Conservation (phyloP, 2,329 filamentous ascomycete genomes). For the Xylariales sp. region DNA sequence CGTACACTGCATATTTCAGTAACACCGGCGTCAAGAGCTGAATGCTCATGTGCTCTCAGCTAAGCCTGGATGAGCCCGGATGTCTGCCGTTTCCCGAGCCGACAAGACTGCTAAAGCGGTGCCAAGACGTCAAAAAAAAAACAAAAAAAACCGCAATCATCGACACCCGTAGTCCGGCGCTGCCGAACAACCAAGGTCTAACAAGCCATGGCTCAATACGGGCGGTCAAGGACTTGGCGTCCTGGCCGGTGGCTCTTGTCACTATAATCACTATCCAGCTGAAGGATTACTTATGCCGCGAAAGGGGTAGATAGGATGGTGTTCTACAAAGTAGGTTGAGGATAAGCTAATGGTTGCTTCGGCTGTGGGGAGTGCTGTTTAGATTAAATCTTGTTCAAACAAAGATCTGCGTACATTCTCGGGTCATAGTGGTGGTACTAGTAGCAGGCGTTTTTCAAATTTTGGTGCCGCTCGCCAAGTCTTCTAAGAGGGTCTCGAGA, state of each 20-base stretch:
- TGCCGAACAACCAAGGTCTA: not conserved
- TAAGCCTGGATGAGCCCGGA: not conserved
- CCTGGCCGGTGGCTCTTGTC: not conserved
- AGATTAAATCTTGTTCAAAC: not conserved
- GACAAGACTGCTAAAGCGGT: constrained; percentile 5
- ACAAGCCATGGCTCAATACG: not conserved
- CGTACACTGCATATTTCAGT: not conserved
- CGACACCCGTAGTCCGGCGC: no score
- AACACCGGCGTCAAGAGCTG: not conserved
- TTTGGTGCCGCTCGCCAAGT: constrained; percentile 6
- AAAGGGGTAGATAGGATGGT: not conserved
- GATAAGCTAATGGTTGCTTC: not conserved
- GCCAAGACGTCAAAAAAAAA: constrained; percentile 2
- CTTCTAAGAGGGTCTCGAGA: not conserved
- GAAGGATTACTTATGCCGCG: not conserved
- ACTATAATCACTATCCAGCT: not conserved
- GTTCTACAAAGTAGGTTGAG: not conserved
- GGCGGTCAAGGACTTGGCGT: constrained; percentile 1
- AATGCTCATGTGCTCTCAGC: not conserved
- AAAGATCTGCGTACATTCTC: not conserved
- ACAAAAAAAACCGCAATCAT: not conserved
- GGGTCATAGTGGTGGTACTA: not conserved
- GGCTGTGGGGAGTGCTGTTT: not conserved
- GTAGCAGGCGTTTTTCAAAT: not conserved
- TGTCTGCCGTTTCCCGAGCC: not conserved